These are phyloP conservation scores for Climacium dendroides DNA, from an alignment of 225 moss, liverwort and hornwort species.

Conservation along the genomic window DNA sequence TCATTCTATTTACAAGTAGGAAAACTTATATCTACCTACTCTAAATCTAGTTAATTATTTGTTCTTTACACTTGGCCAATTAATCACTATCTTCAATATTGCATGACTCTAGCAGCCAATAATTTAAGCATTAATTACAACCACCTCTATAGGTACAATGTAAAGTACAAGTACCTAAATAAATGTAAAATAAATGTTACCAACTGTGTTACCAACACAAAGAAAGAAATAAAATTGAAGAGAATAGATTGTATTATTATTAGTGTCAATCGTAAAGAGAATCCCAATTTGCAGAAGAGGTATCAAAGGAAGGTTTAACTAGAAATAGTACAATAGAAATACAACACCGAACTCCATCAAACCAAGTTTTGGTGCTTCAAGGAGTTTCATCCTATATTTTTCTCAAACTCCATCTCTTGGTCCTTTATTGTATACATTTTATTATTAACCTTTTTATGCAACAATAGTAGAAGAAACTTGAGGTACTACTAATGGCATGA, in stretches of 20 bases:
- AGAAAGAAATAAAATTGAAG: background rate
- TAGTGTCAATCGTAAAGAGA: background rate
- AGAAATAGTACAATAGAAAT: too few species aligned
- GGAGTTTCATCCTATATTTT: rapidly evolving
- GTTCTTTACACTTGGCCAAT: too few species aligned
- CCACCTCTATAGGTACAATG: background rate
- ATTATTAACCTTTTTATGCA: too few species aligned
- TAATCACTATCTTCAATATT: background rate
- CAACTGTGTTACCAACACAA: too few species aligned
- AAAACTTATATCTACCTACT: too few species aligned
- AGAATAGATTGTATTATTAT: background rate
- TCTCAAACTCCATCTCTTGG: rapidly evolving
- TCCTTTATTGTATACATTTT: background rate
- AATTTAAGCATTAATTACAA: background rate
- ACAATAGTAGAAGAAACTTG: background rate
- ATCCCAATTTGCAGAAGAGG: rapidly evolving
- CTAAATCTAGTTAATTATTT: background rate
- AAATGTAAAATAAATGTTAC: background rate
- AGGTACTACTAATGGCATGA: background rate
- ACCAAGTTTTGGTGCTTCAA: background rate
- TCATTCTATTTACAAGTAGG: too few species aligned
- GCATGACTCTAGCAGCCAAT: background rate
- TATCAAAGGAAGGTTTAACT: rapidly evolving
- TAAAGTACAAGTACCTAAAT: background rate
- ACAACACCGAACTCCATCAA: background rate